Evolutionary conservation across 1,139 yeast genomes (phyloP).

Genomic region (Candida frijolesensis): DNA sequence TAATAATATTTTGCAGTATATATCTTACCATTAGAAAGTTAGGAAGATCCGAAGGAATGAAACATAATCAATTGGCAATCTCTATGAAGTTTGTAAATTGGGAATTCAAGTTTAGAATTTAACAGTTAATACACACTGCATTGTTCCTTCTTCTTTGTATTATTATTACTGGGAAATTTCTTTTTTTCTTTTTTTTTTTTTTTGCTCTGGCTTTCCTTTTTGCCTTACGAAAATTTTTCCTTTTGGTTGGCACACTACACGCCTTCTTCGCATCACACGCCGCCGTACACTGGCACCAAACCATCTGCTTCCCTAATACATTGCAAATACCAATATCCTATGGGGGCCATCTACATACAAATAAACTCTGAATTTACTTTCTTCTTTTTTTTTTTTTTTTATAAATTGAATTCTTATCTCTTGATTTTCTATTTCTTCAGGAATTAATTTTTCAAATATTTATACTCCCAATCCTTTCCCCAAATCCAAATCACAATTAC

Average conservation of each 20-base stretch:
- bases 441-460: neutral
- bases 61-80: neutral
- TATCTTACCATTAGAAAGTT: too few species aligned
- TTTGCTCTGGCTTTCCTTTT: neutral
- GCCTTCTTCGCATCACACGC: too few species aligned
- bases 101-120: neutral
- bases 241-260: neutral
- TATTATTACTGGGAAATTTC: neutral
- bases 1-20: too few species aligned
- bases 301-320: too few species aligned
- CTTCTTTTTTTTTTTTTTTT: neutral
- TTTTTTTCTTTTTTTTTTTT: neutral
- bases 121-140: neutral
- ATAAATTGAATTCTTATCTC: neutral
- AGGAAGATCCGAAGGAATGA: constrained; percentile 3
- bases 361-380: too few species aligned
- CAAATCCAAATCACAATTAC: neutral
- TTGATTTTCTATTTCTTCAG: neutral
- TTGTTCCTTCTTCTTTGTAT: neutral
- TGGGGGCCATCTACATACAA: too few species aligned
- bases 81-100: neutral
- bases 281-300: too few species aligned
- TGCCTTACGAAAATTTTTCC: neutral
- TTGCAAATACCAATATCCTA: too few species aligned
- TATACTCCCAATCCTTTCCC: constrained; percentile 1